Percentiles rank a stretch among this genome's conserved stretches.
Evolutionary conservation across 495 filamentous ascomycete genomes (phyloP).

Genomic region (Lichina pygmaea): DNA sequence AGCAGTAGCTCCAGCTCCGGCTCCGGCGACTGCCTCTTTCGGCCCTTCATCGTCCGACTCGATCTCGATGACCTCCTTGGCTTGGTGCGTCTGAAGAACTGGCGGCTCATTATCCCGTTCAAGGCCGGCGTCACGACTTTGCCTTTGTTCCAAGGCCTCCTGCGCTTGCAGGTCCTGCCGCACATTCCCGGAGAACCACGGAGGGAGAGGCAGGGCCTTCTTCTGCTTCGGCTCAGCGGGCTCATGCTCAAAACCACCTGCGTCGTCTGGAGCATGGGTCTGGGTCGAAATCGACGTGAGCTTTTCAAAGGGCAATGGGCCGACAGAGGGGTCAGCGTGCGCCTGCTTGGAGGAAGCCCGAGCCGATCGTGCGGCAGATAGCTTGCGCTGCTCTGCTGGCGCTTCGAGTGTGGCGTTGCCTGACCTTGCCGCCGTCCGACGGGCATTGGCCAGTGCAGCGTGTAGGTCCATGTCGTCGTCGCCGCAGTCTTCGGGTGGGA

Average conservation of each 20-base stretch:
- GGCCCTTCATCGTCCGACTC: constrained; percentile 14
- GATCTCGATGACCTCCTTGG: constrained; percentile 19
- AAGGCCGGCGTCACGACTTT: constrained; percentile 7
- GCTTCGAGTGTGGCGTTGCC: constrained; percentile 3
- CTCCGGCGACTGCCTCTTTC: constrained; percentile 29
- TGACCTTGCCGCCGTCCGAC: constrained; percentile 10
- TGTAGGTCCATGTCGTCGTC: constrained; percentile 33
- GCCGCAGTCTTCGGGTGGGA: constrained; percentile 7
- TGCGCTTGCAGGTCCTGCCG: constrained; percentile 12
- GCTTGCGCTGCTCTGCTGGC: constrained; percentile 1
- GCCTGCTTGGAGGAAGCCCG: constrained; percentile 5
- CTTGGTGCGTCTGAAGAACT: constrained; percentile 16
- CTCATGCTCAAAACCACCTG: constrained; percentile 43
- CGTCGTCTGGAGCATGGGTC: constrained; percentile 17
- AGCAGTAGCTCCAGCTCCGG: constrained; percentile 15
- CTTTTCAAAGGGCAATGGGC: constrained; percentile 74
- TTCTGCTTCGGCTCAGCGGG: constrained; percentile 11
- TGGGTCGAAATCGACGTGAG: constrained; percentile 22
- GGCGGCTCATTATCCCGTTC: constrained; percentile 11
- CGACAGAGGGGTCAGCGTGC: constrained; percentile 24
- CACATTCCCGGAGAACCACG: constrained; percentile 43
- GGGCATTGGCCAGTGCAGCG: constrained; percentile 24
- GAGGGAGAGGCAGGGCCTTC: constrained; percentile 43
- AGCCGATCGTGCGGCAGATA: background rate
- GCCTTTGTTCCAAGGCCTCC: constrained; percentile 6